Evolutionary conservation across 768 basidiomycete species (phyloP).

Genomic region (Glaciozyma antarctica): DNA sequence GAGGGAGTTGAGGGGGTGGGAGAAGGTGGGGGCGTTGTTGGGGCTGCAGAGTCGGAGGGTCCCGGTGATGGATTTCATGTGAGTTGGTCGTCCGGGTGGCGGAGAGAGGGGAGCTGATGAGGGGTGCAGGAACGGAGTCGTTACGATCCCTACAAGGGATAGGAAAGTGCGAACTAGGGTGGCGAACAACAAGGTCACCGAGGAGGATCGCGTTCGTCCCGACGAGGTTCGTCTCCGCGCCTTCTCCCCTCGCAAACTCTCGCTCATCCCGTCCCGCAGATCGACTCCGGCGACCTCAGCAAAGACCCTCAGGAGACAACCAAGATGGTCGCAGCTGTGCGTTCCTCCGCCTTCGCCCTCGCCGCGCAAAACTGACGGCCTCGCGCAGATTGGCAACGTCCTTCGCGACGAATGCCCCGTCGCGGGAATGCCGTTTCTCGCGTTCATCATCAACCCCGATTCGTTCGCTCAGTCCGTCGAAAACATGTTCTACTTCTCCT

Average conservation of each 20-base stretch:
- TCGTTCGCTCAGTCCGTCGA: conserved; percentile 91
- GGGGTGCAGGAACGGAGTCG: too few species aligned
- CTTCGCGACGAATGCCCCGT: conserved; percentile 43
- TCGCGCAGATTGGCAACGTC: conserved; percentile 52
- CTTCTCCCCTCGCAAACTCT: background rate
- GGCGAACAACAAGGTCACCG: conserved; percentile 60
- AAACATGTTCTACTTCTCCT: conserved; percentile 90
- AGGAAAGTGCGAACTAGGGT: conserved; percentile 26
- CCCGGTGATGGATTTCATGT: conserved; percentile 84
- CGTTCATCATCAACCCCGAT: conserved; percentile 77
- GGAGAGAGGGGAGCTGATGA: too few species aligned
- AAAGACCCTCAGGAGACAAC: conserved; percentile 81
- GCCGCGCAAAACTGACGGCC: background rate
- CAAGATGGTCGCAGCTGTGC: conserved; percentile 66
- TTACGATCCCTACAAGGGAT: conserved; percentile 25
- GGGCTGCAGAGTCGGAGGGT: conserved; percentile 69
- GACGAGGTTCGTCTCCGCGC: conserved; percentile 47
- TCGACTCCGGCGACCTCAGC: conserved; percentile 70
- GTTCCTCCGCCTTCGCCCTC: conserved; percentile 33
- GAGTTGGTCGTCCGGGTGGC: conserved; percentile 30
- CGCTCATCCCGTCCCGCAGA: conserved; percentile 38
- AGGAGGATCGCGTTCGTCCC: conserved; percentile 57
- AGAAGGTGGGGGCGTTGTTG: conserved; percentile 71
- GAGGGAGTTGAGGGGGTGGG: conserved; percentile 51
- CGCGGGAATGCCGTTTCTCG: conserved; percentile 64